These are phyloP conservation scores for Neofusicoccum sp. DNA, from an alignment of 2,329 filamentous ascomycete genomes.

Conservation along the genomic window DNA sequence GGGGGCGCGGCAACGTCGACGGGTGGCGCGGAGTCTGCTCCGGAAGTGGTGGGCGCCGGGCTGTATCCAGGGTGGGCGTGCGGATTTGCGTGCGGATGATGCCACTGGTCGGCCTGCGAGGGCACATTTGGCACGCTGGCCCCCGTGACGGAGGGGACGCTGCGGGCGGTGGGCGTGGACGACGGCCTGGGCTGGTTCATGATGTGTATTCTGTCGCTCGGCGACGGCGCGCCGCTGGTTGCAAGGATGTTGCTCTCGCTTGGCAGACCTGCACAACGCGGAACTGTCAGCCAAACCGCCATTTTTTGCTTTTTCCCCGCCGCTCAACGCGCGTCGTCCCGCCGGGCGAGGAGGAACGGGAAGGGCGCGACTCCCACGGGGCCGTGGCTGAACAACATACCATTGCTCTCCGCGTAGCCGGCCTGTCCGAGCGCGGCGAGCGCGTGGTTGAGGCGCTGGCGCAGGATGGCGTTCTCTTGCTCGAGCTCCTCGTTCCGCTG, in stretches of 20 bases:
- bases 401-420: slow-evolving; percentile 31
- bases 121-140: slow-evolving; percentile 23
- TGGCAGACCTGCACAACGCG: slow-evolving; percentile 15
- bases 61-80: slow-evolving; percentile 17
- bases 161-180: slow-evolving; percentile 38
- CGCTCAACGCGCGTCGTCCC: slow-evolving; percentile 12
- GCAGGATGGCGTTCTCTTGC: slow-evolving; percentile 54
- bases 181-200: slow-evolving; percentile 38
- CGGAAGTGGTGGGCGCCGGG: slow-evolving; percentile 8
- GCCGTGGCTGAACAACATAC: slow-evolving; percentile 30
- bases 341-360: background rate
- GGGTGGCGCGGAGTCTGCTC: slow-evolving; percentile 19
- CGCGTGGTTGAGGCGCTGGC: slow-evolving; percentile 48
- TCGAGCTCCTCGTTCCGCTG: slow-evolving; percentile 55
- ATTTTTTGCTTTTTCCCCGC: slow-evolving; percentile 11
- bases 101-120: slow-evolving; percentile 38
- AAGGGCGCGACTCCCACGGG: too few species aligned
- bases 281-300: slow-evolving; percentile 12
- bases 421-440: slow-evolving; percentile 39
- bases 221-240: slow-evolving; percentile 35
- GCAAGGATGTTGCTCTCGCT: slow-evolving; percentile 24
- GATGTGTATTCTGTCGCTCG: slow-evolving; percentile 39
- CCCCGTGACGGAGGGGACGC: slow-evolving; percentile 37
- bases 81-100: slow-evolving; percentile 29
- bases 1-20: slow-evolving; percentile 31